Evolutionary conservation across 345 rosid species (phyloP).

Genomic region (Sonneratia caseolaris): DNA sequence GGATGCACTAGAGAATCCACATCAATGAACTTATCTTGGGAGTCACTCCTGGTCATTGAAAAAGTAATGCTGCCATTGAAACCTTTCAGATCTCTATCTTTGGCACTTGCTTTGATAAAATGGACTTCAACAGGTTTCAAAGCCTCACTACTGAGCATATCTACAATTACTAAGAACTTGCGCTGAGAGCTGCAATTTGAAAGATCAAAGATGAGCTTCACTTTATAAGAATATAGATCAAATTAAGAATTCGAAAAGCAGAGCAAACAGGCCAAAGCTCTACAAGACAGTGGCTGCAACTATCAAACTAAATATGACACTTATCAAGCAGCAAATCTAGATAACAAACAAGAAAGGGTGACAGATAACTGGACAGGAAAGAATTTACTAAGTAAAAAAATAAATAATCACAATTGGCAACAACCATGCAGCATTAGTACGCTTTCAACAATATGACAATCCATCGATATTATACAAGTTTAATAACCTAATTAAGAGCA

Average conservation of each 20-base stretch:
- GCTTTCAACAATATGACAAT: not conserved
- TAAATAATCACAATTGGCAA: not conserved
- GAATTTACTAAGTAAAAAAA: not conserved
- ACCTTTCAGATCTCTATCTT: constrained; percentile 10
- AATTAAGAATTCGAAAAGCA: not conserved
- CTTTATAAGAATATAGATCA: not conserved
- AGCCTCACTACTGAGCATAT: not conserved
- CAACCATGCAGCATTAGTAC: not conserved
- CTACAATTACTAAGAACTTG: not conserved
- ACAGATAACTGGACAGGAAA: not conserved
- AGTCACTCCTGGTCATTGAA: constrained; percentile 6
- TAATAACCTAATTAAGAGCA: not conserved
- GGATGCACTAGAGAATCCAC: constrained; percentile 9
- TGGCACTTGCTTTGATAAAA: not conserved
- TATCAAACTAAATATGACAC: not conserved
- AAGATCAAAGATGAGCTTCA: not conserved
- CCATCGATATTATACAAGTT: not conserved
- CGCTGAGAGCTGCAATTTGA: not conserved
- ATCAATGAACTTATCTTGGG: constrained; percentile 11
- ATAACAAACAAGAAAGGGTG: not conserved
- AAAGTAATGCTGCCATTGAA: constrained; percentile 9
- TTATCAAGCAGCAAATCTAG: not conserved
- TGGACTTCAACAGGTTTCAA: constrained; percentile 4
- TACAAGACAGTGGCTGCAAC: not conserved
- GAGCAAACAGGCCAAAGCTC: not conserved